Conservation (phyloP, 441 rosid species). For the Syzygium malaccense region DNA sequence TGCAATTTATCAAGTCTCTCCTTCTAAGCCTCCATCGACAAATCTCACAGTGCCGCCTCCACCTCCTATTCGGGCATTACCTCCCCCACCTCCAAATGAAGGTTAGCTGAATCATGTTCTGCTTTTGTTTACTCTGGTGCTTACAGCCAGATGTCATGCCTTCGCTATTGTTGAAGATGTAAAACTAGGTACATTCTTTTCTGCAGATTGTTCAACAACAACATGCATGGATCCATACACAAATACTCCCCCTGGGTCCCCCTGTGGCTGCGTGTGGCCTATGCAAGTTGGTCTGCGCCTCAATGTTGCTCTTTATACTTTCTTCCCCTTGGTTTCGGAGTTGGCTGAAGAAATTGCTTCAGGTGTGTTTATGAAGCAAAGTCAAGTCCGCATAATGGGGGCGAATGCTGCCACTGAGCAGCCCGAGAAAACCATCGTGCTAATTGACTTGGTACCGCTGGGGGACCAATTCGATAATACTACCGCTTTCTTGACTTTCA, state of each 20-base stretch:
- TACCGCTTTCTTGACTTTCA: conserved; percentile 67
- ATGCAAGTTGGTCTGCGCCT: conserved; percentile 86
- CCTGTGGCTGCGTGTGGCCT: conserved; percentile 95
- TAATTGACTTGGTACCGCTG: conserved; percentile 75
- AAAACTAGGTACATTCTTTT: conserved; percentile 10
- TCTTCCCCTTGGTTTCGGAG: conserved; percentile 92
- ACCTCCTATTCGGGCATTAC: conserved; percentile 62
- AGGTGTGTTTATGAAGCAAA: conserved; percentile 89
- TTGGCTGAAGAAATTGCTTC: conserved; percentile 72
- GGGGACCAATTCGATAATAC: conserved; percentile 67
- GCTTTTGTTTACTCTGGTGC: not conserved
- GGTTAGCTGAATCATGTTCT: conserved; percentile 26
- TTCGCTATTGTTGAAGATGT: not conserved
- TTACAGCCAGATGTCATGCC: not conserved
- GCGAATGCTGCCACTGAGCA: conserved; percentile 84
- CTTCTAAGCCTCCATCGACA: conserved; percentile 30
- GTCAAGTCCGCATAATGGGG: conserved; percentile 94
- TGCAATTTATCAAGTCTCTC: conserved; percentile 29
- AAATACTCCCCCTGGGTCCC: conserved; percentile 90
- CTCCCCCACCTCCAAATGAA: conserved; percentile 95
- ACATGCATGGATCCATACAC: conserved; percentile 76
- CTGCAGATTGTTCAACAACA: conserved; percentile 71
- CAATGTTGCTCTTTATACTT: conserved; percentile 73
- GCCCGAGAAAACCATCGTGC: conserved; percentile 80
- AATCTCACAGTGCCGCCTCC: conserved; percentile 47